Evolutionary conservation across 768 basidiomycete species (phyloP).

Genomic region (Pisolithus albus): DNA sequence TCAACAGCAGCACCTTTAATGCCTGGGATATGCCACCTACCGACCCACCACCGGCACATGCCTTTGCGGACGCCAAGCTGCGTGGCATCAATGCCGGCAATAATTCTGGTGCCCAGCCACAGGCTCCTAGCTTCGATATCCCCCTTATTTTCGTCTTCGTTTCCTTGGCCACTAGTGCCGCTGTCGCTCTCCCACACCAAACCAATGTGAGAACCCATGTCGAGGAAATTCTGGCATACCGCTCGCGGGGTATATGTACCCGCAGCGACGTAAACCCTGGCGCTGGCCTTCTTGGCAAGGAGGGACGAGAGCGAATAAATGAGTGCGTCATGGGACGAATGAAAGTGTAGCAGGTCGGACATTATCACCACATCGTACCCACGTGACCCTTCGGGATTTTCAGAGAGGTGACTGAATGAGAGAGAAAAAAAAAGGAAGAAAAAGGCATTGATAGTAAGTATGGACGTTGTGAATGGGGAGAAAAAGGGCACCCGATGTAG

Average conservation of each 20-base stretch:
- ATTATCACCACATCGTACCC: slow-evolving; percentile 57
- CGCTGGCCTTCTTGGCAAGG: slow-evolving; percentile 34
- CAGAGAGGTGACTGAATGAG: slow-evolving; percentile 10
- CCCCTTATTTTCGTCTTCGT: not conserved
- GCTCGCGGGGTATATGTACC: slow-evolving; percentile 53
- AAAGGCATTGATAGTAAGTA: not conserved
- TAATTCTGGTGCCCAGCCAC: slow-evolving; percentile 44
- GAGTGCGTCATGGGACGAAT: slow-evolving; percentile 50
- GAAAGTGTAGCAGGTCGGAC: slow-evolving; percentile 69
- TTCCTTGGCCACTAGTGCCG: not conserved
- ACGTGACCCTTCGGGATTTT: slow-evolving; percentile 3
- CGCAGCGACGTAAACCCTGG: slow-evolving; percentile 52
- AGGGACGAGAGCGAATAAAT: slow-evolving; percentile 44
- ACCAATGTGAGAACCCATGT: slow-evolving; percentile 32
- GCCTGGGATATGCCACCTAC: slow-evolving; percentile 32
- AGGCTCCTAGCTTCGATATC: slow-evolving; percentile 21
- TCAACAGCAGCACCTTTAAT: not conserved
- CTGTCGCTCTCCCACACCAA: slow-evolving; percentile 42
- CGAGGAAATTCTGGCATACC: slow-evolving; percentile 50
- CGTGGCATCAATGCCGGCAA: slow-evolving; percentile 41
- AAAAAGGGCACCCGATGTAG: not conserved
- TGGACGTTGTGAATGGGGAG: not conserved
- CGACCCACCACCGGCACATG: slow-evolving; percentile 61
- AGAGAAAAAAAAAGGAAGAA: not conserved
- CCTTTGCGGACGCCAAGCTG: slow-evolving; percentile 47